Base-by-base conservation (phyloP, 305 asterid species). In the Rubia occidens region DNA sequence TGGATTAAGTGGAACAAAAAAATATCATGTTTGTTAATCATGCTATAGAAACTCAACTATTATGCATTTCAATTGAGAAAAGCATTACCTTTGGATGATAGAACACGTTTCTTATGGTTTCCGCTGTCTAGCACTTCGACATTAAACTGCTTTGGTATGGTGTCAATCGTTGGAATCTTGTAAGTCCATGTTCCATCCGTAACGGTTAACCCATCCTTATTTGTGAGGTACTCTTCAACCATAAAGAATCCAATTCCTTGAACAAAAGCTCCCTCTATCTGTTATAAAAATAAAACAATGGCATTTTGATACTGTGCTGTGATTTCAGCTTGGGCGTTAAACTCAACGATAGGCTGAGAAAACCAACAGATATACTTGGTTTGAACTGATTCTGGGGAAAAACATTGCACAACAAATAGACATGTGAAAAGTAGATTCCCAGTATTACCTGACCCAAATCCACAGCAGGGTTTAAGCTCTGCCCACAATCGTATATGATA, bases 201-300 rank as follows among this genome's bases (percentile, higher is more conserved):
- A 3, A 70, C 76, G 45, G 82, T 74, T 54, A 86, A 32, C 69
- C 96, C 98, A 21, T 89, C 85, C 6, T 69, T 11, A 42, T 91
- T 82, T 3, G 82, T 74, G 8, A 67, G 76, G 81, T 85, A 88
- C 62, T 91, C 96, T 81, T 91, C 96, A 0, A 77, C 83, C 95
- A 89, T 87, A 80, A 84, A 89, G 75, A 87, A 86, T 26, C 98
- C 95, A 18, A 91, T 67, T 13, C 98, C 98, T 79, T 89, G 95
- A 6, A 89, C 84, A 65, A 88, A 91, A n/a, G 92, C 84, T 55
- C 95, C 95, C 79, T 89, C 96, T 72, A 89, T 89, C 96, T 91
- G 88, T 63, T 40, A 43, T 3, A 40, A 72, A 62, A 35, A 24
- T 29, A 39, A 14, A 4, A 21, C 37, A 26, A 59, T 39, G 56